Evolutionary conservation across 441 rosid genomes (phyloP), one percentile per base, ranked within the genome.

Genomic region (Populus hybrid): DNA sequence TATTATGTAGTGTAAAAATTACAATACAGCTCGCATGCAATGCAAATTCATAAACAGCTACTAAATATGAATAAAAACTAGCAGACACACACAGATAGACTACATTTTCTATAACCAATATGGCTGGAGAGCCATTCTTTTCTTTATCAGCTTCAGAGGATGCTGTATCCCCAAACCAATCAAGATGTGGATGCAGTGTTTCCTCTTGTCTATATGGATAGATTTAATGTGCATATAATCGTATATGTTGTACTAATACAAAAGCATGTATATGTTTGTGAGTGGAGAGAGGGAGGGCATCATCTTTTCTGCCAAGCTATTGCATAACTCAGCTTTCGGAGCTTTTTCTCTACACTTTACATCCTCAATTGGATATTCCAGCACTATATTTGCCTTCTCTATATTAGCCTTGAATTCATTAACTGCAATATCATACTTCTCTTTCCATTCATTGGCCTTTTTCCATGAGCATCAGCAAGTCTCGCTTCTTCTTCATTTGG

Each of bases 391-490:
- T 53, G 19, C 99, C 85, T 97, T 97, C 92, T 91, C 98, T 38
- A 92, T 83, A 77, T 98, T 97, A 84, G 89, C 82, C 83, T 92
- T 94, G 57, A 95, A 94, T 79, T 97, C 98, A 84, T 94, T 88
- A 61, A 91, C 91, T 70, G 98, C 97, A 70, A 83, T 86, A 79
- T 91, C 98, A 78, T 90, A 97, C 87, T 94, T 97, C 79, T 98
- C 88, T 82, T 92, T 90, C 98, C 98, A 94, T 75, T 94, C 98
- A 71, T 84, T 87, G 3, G 98, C 38, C 38, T 35, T 35, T 35
- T 35, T 35, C 38, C 91, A 92, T 78, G 98, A 69, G 98, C 94
- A 82, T 98, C 99, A 86, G 93, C 94, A 59, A 97, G 83, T 81
- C 98, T 93, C 74, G 97, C 98, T 83, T 97, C 99, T 74, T 98